Base-by-base conservation (phyloP, 768 basidiomycete species). In the Pseudohyphozyma bogoriensis region DNA sequence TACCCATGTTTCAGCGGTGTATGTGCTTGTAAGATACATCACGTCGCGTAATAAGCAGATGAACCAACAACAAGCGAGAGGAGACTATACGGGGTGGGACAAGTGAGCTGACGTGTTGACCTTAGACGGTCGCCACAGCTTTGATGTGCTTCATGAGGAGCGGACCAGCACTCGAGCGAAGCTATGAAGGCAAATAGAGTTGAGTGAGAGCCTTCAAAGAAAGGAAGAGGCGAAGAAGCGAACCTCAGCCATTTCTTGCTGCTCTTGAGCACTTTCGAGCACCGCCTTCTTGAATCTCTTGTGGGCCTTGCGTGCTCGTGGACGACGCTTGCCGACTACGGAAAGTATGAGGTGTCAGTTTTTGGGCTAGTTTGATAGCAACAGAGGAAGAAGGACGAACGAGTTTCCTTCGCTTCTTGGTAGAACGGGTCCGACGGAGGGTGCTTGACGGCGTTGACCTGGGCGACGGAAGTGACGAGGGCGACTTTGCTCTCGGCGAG, bases 281-380 rank as follows among this genome's bases (percentile, higher is more conserved):
- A 13, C 29, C 1, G 26, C 22, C 47, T 60, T 57, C 13, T 6
- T 7, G 8, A 60, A 26, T 35, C 55, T 50, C 63, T 51, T 64
- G 33, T 32, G 29, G 10, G 58, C 35, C 5, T 32, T 24, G 20
- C 26, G 42, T 6, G 51, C 59, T 0, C 1, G 0, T 5, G 35
- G 28, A 0, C 18, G 33, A n/a, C 63, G 59, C 4, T 24, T 33
- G 1, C 45, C 49, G 28, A 64, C 63, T 64, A 29, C 15, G 15
- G 13, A 10, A 9, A 29, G 22, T 7, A 2, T 18, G n/a, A 12
- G 11, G 13, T 2, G 22, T 33, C 3, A 22, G 22, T 5, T 3
- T 22, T 33, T 15, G 15, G 35, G n/a, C n/a, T n/a, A n/a, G n/a
- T n/a, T n/a, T n/a, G n/a, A n/a, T n/a, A 16, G 13, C 11, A 9